phyloP scores from a whole-genome alignment of 345 rosid genomes.

The Atalantia buxifolia region DNA sequence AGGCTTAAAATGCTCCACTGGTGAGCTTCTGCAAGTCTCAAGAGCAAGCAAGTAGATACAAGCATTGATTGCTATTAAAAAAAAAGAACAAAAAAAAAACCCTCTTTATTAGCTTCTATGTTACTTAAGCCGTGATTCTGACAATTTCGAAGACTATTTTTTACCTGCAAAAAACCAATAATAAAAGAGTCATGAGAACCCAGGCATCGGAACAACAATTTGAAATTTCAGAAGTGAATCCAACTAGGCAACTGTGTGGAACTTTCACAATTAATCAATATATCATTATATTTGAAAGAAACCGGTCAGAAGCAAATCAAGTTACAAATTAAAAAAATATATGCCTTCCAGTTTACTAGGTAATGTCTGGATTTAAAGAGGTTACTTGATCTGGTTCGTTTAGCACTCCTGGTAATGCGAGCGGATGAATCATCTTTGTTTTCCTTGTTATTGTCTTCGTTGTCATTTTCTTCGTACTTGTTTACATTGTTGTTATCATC shows the following conservation, averaged over 20 bases:
- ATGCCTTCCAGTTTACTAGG: background rate
- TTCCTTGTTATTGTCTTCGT: background rate
- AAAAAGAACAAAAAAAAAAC: too few relatives aligned
- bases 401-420: conserved; percentile 21
- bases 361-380: too few relatives aligned
- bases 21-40: background rate
- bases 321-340: background rate
- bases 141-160: background rate
- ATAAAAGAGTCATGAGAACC: background rate
- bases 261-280: background rate
- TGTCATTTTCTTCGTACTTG: background rate
- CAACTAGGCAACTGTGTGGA: too few relatives aligned
- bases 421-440: conserved; percentile 16
- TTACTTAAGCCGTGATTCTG: background rate
- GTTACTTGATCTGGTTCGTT: conserved; percentile 8
- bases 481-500: background rate
- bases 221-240: background rate
- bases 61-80: background rate
- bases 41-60: background rate
- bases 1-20: background rate
- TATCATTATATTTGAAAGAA: background rate
- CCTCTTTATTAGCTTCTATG: background rate
- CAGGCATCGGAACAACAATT: background rate
- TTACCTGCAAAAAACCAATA: conserved; percentile 1
- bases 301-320: background rate